phyloP scores from a whole-genome alignment of 2,329 filamentous ascomycete genomes.

The Curvularia hawaiiensis region DNA sequence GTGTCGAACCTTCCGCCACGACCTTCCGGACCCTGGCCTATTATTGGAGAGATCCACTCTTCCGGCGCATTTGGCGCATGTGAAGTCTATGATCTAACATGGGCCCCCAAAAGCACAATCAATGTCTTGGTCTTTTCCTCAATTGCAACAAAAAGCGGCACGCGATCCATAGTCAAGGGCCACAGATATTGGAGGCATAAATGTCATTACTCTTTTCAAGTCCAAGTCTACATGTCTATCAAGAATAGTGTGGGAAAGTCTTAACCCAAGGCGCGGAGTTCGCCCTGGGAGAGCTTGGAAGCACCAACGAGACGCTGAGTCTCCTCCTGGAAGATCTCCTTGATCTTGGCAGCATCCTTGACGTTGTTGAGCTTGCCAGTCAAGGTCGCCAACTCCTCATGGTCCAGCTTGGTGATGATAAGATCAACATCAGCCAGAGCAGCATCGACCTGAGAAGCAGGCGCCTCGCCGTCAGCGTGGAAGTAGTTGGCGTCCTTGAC shows the following conservation, averaged over 20 bases:
- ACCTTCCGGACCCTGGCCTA: conserved; percentile 14
- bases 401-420: conserved; percentile 84
- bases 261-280: conserved; percentile 67
- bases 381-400: conserved; percentile 85
- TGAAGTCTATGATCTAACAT: not conserved
- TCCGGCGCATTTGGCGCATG: conserved; percentile 9
- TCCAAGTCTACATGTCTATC: conserved; percentile 29
- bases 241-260: not conserved
- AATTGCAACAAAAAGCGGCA: not conserved
- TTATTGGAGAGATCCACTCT: conserved; percentile 8
- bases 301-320: conserved; percentile 76
- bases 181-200: conserved; percentile 4
- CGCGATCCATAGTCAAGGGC: not conserved
- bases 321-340: conserved; percentile 79
- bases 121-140: no score
- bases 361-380: conserved; percentile 78
- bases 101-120: not conserved
- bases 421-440: conserved; percentile 86
- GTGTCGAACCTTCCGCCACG: conserved; percentile 20
- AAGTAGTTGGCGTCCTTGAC: conserved; percentile 99
- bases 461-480: conserved; percentile 66
- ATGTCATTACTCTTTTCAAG: conserved; percentile 14
- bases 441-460: conserved; percentile 78
- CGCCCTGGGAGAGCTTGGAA: conserved; percentile 85
- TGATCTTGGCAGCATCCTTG: conserved; percentile 83